Conservation (phyloP, 331 rosid genomes). For the Rhamnella rubrinervis region DNA sequence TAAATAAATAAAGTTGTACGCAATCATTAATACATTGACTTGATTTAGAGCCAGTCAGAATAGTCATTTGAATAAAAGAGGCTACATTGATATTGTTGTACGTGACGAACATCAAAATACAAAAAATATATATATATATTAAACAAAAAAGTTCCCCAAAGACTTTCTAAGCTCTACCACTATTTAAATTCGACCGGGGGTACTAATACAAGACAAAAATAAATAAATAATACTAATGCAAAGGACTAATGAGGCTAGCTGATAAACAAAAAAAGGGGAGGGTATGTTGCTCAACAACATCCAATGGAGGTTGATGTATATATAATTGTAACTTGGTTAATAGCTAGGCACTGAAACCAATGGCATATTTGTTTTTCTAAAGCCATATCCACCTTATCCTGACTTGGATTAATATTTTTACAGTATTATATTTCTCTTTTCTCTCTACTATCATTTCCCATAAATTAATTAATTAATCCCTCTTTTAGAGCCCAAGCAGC, state of each 20-base stretch:
- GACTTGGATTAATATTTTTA: conserved; percentile 36
- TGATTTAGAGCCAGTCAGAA: conserved; percentile 18
- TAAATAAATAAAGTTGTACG: not conserved
- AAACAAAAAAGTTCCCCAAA: too few relatives aligned
- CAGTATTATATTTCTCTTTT: conserved; percentile 7
- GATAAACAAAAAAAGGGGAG: not conserved
- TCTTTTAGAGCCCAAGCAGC: conserved; percentile 63
- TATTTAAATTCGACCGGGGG: conserved; percentile 11
- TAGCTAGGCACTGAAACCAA: conserved; percentile 40
- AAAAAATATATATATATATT: not conserved
- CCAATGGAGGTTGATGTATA: conserved; percentile 23
- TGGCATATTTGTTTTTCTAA: conserved; percentile 26
- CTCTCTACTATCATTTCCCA: conserved; percentile 12
- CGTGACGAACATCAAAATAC: conserved; percentile 11
- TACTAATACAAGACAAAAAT: not conserved
- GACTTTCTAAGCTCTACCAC: conserved; percentile 18
- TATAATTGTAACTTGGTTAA: conserved; percentile 22
- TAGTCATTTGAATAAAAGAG: not conserved
- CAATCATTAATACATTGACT: not conserved
- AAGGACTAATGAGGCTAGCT: not conserved
- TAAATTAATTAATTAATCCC: not conserved
- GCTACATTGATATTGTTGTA: conserved; percentile 34
- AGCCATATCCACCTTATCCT: conserved; percentile 36
- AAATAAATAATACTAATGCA: not conserved
- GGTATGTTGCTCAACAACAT: conserved; percentile 2